Conservation (phyloP, 306 rosid genomes). For the Argentina anserina region DNA sequence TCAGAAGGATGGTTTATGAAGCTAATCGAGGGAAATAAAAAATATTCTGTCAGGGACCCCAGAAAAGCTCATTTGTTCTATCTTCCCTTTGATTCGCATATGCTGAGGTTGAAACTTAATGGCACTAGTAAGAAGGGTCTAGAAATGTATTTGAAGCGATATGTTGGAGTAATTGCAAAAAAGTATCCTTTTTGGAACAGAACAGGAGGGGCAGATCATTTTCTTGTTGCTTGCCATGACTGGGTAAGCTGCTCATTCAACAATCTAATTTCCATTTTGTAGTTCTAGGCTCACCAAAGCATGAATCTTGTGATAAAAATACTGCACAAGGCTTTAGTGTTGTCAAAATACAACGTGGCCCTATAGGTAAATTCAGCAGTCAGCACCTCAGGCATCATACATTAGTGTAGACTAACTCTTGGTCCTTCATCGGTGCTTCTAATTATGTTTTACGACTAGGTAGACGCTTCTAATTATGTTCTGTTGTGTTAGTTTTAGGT, state of each 20-base stretch:
- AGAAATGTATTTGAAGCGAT: slow-evolving; percentile 58
- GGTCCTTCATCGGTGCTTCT: background rate
- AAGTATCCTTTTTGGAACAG: slow-evolving; percentile 79
- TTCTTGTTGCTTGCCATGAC: slow-evolving; percentile 91
- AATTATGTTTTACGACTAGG: background rate
- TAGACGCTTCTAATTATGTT: background rate
- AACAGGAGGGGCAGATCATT: slow-evolving; percentile 85
- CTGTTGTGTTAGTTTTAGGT: background rate
- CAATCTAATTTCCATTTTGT: slow-evolving; percentile 11
- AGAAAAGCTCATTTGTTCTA: slow-evolving; percentile 79
- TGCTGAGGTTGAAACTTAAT: slow-evolving; percentile 45
- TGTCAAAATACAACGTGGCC: background rate
- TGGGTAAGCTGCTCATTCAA: slow-evolving; percentile 51
- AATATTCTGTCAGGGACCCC: slow-evolving; percentile 59
- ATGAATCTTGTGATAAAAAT: background rate
- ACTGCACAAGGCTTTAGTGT: background rate
- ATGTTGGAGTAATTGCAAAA: slow-evolving; percentile 54
- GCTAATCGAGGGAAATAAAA: slow-evolving; percentile 59
- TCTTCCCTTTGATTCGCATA: slow-evolving; percentile 70
- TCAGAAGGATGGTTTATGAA: slow-evolving; percentile 98
- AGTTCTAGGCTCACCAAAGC: background rate
- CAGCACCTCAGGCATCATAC: background rate
- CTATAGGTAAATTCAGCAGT: background rate
- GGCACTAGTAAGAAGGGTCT: slow-evolving; percentile 27
- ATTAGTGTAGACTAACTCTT: background rate